A percentile compares a stretch with the other conserved stretches of the same genome.
These are phyloP conservation scores for Sporothrix mexicana DNA, from an alignment of 2,329 filamentous ascomycete species.

Conservation along the genomic window DNA sequence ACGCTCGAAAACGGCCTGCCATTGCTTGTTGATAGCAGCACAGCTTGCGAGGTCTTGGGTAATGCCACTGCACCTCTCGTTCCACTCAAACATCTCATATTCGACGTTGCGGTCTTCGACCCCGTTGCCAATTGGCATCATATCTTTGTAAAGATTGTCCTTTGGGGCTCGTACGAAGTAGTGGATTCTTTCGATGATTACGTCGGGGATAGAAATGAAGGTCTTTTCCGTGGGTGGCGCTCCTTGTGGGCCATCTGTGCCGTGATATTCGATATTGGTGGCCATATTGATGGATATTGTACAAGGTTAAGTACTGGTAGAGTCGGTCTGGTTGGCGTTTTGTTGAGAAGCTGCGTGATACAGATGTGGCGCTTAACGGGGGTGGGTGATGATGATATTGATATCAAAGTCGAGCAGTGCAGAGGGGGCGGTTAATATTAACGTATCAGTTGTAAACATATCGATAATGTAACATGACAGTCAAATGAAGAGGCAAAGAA, in stretches of 20 bases:
- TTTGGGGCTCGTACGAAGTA: neutral
- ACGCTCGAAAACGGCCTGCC: neutral
- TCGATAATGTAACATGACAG: neutral
- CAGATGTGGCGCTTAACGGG: no score
- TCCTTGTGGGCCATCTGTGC: no score
- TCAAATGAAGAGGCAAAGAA: neutral
- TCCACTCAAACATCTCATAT: no score
- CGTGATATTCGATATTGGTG: neutral
- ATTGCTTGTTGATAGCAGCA: neutral
- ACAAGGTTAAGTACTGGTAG: no score
- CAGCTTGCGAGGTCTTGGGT: slow-evolving; percentile 7
- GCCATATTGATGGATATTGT: neutral
- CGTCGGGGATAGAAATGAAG: neutral
- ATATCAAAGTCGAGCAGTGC: neutral
- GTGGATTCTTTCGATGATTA: neutral
- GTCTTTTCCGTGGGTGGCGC: no score
- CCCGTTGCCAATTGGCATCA: no score
- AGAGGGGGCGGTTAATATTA: neutral
- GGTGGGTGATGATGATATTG: no score
- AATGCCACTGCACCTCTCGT: no score
- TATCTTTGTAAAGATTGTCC: neutral
- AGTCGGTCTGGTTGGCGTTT: neutral
- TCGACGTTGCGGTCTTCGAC: no score
- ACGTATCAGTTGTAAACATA: neutral
- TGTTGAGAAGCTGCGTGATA: no score